Evolutionary conservation across 208 protist genomes (phyloP).

Genomic region (Leptomonas pyrrhocoris): DNA sequence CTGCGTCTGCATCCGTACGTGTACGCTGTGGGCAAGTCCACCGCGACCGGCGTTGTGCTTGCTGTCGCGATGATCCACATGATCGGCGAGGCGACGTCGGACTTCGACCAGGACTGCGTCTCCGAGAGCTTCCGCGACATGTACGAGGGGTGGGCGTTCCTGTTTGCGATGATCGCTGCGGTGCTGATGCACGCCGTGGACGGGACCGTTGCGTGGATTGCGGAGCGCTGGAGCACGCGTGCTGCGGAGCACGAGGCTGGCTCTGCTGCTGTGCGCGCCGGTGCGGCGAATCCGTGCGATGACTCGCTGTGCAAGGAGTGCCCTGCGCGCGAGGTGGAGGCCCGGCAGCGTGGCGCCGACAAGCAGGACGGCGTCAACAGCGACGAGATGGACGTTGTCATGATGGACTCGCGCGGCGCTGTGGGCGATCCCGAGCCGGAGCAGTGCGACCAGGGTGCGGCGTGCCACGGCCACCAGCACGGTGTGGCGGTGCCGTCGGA

Average conservation of each 20-base stretch:
- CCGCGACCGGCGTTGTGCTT: constrained; percentile 65
- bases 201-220: constrained; percentile 33
- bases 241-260: too few species aligned
- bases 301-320: constrained; percentile 14
- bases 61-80: constrained; percentile 59
- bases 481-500: constrained; percentile 15
- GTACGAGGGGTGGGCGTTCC: constrained; percentile 56
- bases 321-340: constrained; percentile 5
- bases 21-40: constrained; percentile 58
- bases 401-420: neutral
- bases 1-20: constrained; percentile 42
- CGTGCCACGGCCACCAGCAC: constrained; percentile 31
- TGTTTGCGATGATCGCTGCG: constrained; percentile 56
- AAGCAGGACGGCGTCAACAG: neutral
- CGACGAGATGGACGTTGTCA: constrained; percentile 3
- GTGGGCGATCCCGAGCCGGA: too few species aligned
- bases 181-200: constrained; percentile 67
- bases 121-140: constrained; percentile 38
- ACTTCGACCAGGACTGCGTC: constrained; percentile 39
- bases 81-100: constrained; percentile 26
- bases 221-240: constrained; percentile 11
- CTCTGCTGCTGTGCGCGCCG: too few species aligned
- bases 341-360: neutral
- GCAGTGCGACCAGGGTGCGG: too few species aligned
- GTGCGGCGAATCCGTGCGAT: neutral